Conservation (phyloP, 495 filamentous ascomycete genomes). For the Penicillium roqueforti region DNA sequence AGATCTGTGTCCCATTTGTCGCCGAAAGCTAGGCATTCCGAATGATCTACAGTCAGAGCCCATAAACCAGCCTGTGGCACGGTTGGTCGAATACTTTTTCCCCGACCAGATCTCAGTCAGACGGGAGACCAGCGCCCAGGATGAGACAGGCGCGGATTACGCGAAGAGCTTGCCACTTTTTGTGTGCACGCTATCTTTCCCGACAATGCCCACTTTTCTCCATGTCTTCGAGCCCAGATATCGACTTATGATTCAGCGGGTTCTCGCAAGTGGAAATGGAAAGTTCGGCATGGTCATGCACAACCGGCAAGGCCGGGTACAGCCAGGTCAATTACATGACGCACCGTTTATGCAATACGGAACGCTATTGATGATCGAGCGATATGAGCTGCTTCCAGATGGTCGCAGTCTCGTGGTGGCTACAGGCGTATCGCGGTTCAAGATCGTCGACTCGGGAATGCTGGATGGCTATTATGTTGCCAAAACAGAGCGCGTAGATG, state of each 20-base stretch:
- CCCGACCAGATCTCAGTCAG: constrained; percentile 59
- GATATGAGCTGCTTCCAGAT: constrained; percentile 67
- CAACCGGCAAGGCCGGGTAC: constrained; percentile 51
- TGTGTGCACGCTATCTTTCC: constrained; percentile 75
- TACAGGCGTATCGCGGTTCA: constrained; percentile 70
- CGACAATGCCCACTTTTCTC: constrained; percentile 76
- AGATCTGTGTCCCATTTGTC: constrained; percentile 73
- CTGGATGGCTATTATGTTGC: constrained; percentile 77
- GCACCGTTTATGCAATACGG: constrained; percentile 68
- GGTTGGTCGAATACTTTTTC: constrained; percentile 60
- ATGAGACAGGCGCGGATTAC: constrained; percentile 42
- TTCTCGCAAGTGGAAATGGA: constrained; percentile 60
- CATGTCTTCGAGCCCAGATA: constrained; percentile 92
- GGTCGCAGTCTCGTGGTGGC: constrained; percentile 78
- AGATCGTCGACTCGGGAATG: constrained; percentile 55
- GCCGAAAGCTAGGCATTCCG: constrained; percentile 59
- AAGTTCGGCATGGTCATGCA: constrained; percentile 84
- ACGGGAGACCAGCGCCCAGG: constrained; percentile 48
- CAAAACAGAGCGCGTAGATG: constrained; percentile 67
- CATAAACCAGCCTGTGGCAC: constrained; percentile 57
- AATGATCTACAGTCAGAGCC: constrained; percentile 50
- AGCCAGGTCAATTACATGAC: constrained; percentile 52
- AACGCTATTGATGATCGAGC: constrained; percentile 69
- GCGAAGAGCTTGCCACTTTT: constrained; percentile 70
- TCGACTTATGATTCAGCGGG: constrained; percentile 79